Base-by-base conservation (phyloP, 2,329 filamentous ascomycete species). In the Aspergillus pseudonomiae region DNA sequence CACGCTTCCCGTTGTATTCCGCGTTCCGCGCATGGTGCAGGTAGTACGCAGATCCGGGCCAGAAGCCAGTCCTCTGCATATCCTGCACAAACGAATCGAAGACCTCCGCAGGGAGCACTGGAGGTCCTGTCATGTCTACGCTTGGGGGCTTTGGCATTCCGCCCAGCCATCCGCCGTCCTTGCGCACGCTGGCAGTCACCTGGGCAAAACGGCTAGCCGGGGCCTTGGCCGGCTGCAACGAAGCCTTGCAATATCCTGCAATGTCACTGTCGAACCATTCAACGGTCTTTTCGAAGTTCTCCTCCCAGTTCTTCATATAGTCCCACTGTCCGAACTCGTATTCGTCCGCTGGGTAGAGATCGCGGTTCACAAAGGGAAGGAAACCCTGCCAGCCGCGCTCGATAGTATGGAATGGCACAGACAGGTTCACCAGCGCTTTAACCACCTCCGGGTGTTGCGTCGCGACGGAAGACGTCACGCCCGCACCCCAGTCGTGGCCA, bases 261-360 rank as follows among this genome's bases (percentile, higher is more conserved):
- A 48, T 7, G 50, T 61, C 59, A 11, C 24, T 19, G 30, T 61
- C 59, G 16, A 61, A 57, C 52, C 59, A 56, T 24, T 32, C 52
- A 5, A 61, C n/a, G n/a, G 36, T 48, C 3, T 41, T 43, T 30
- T 61, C 59, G 26, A 57, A 61, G 43, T 61, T 24, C 28, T 61
- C 59, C 43, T 61, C 53, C 39, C 45, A 61, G 28, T 46, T 34
- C 53, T 57, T 61, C 53, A 61, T 61, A 54, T 61, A 61, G 32
- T 61, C 59, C 59, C 59, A 61, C 43, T 61, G 59, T 9, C 59
- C 59, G 34, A 61, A 61, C 21, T 61, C 59, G 24, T 76, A 82
- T 64, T 83, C 58, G 34, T 79, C 77, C 19, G 71, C 74, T 0
- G 83, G 82, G 65, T 84, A 84, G 11, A 82, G 57, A 0, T 80